Percentiles rank a stretch among this genome's conserved stretches.
Evolutionary conservation across 257 asterid genomes (phyloP).

Genomic region (Salvia hispanica): DNA sequence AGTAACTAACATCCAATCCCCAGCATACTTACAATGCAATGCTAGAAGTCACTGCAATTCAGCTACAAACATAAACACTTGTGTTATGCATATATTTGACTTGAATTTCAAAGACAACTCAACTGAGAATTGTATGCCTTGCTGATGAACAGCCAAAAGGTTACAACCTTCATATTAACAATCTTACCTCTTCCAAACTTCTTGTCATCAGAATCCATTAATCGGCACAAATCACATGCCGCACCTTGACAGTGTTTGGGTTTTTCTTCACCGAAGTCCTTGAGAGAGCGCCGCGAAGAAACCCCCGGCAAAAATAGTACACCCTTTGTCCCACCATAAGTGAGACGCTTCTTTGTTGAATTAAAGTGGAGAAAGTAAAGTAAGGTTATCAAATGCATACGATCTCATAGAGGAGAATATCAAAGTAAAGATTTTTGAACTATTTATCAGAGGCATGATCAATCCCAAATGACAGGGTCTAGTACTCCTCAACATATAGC

Average conservation of each 20-base stretch:
- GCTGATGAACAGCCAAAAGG: constrained; percentile 20
- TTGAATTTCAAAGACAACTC: constrained; percentile 7
- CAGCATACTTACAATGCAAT: constrained; percentile 14
- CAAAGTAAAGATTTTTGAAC: no score
- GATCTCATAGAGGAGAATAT: no score
- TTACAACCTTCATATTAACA: constrained; percentile 22
- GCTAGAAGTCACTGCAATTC: not conserved
- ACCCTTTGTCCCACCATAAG: no score
- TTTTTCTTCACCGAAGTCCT: constrained; percentile 24
- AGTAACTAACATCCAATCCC: not conserved
- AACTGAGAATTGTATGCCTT: constrained; percentile 18
- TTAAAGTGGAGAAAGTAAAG: no score
- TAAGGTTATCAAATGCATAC: no score
- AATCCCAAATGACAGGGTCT: no score
- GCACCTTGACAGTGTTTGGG: constrained; percentile 35
- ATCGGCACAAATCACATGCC: constrained; percentile 28
- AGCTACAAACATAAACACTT: constrained; percentile 13
- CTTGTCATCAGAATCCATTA: constrained; percentile 86
- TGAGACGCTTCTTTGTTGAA: no score
- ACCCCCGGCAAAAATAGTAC: constrained; percentile 20
- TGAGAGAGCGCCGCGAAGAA: constrained; percentile 36
- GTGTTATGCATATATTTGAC: not conserved
- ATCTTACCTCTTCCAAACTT: constrained; percentile 92
- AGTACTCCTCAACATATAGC: no score
- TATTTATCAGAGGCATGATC: no score